Evolutionary conservation across 2,329 filamentous ascomycete species (phyloP).

Genomic region (Moelleriella libera): DNA sequence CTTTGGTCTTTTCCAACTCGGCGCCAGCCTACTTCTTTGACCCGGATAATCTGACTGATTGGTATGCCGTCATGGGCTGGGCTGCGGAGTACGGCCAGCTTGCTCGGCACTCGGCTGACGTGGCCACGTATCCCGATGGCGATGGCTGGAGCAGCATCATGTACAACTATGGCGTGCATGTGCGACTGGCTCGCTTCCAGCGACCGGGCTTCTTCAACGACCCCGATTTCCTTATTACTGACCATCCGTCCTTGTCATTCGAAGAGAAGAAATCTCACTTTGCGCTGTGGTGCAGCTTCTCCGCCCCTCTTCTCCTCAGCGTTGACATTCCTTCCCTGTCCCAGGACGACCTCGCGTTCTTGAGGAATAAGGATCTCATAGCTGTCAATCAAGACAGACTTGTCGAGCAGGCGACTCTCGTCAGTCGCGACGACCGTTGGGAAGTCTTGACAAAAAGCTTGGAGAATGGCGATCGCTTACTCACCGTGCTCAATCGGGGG

Average conservation of each 20-base stretch:
- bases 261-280: conserved; percentile 22
- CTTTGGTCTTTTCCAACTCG: conserved; percentile 28
- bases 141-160: conserved; percentile 32
- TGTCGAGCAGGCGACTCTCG: conserved; percentile 30
- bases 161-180: conserved; percentile 29
- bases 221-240: conserved; percentile 21
- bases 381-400: conserved; percentile 26
- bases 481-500: conserved; percentile 31
- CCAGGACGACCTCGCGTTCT: conserved; percentile 17
- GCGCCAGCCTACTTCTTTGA: conserved; percentile 28
- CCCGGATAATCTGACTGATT: conserved; percentile 21
- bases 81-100: conserved; percentile 24
- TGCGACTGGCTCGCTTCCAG: conserved; percentile 24
- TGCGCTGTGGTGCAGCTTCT: conserved; percentile 19
- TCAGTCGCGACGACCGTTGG: conserved; percentile 25
- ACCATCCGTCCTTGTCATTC: conserved; percentile 17
- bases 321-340: conserved; percentile 22
- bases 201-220: conserved; percentile 22
- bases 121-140: conserved; percentile 24
- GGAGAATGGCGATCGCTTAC: conserved; percentile 28
- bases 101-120: conserved; percentile 26
- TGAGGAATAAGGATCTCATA: conserved; percentile 26
- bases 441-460: conserved; percentile 32
- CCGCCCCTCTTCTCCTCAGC: conserved; percentile 20
- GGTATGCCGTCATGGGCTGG: conserved; percentile 31